phyloP scores from a whole-genome alignment of 1,284 basidiomycete species.

The Ganoderma boninense region DNA sequence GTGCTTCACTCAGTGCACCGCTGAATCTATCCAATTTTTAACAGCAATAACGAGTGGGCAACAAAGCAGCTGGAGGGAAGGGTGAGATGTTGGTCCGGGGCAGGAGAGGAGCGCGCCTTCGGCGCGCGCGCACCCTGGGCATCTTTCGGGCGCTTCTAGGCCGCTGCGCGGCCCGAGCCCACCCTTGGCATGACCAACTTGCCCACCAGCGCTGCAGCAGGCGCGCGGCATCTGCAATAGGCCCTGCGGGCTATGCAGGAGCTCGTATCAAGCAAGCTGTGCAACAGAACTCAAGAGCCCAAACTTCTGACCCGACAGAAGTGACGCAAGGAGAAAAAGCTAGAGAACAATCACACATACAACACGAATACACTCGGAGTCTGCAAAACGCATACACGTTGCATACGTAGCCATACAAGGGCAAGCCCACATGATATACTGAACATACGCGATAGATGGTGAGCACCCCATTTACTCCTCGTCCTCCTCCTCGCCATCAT shows the following conservation, averaged over 20 bases:
- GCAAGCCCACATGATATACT: slow-evolving; percentile 40
- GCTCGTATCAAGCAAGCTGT: neutral
- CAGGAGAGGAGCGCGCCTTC: too few relatives aligned
- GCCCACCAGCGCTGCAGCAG: too few relatives aligned
- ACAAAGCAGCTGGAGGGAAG: too few relatives aligned
- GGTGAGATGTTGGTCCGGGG: too few relatives aligned
- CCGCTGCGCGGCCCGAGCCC: too few relatives aligned
- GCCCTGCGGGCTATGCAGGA: too few relatives aligned
- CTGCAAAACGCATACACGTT: slow-evolving; percentile 36
- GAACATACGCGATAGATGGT: slow-evolving; percentile 34
- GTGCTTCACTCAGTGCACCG: neutral
- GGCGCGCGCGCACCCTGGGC: neutral
- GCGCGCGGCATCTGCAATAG: neutral
- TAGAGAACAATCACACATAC: neutral
- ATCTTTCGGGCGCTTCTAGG: neutral
- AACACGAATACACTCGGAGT: slow-evolving; percentile 10
- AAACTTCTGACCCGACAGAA: neutral
- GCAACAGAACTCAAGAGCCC: neutral
- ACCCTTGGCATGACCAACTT: too few relatives aligned
- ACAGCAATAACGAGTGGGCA: too few relatives aligned
- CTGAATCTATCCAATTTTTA: too few relatives aligned
- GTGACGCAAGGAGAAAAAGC: neutral
- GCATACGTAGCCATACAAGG: slow-evolving; percentile 43
- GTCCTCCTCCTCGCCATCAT: slow-evolving; percentile 90
- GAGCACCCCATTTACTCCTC: slow-evolving; percentile 70